phyloP scores from a whole-genome alignment of 2,329 filamentous ascomycete genomes.

The Pseudogymnoascus sp. region DNA sequence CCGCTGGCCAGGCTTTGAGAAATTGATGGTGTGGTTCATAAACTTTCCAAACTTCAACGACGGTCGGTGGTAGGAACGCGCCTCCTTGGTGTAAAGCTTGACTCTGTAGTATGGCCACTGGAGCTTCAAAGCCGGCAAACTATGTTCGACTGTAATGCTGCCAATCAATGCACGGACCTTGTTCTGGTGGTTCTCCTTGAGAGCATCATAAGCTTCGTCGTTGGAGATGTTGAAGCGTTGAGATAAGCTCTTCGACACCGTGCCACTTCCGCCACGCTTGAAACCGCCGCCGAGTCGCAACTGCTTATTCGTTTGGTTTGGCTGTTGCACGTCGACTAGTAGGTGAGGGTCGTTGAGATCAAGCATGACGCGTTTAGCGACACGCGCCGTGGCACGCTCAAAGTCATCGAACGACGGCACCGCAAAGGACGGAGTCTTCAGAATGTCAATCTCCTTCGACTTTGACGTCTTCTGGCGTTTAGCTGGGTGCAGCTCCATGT shows the following conservation, averaged over 20 bases:
- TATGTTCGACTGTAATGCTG: constrained; percentile 89
- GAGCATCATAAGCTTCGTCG: constrained; percentile 86
- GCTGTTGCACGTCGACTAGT: constrained; percentile 69
- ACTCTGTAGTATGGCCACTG: constrained; percentile 96
- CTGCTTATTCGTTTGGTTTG: constrained; percentile 54
- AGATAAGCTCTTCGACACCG: constrained; percentile 62
- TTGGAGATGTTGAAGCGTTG: constrained; percentile 93
- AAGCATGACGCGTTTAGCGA: constrained; percentile 71
- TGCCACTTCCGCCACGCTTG: constrained; percentile 60
- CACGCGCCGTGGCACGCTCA: constrained; percentile 59
- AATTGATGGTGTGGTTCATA: constrained; percentile 59
- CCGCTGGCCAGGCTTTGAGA: constrained; percentile 62
- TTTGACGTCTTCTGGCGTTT: constrained; percentile 57
- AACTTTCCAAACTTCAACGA: constrained; percentile 63
- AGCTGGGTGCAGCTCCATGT: constrained; percentile 41
- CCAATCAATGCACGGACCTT: constrained; percentile 90
- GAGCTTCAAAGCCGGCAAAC: constrained; percentile 79
- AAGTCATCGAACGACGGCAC: constrained; percentile 75
- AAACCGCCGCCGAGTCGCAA: constrained; percentile 39
- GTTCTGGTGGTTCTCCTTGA: constrained; percentile 95
- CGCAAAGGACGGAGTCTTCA: constrained; percentile 49
- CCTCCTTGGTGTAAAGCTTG: constrained; percentile 61
- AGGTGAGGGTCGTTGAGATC: constrained; percentile 85
- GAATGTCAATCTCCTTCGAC: constrained; percentile 46
- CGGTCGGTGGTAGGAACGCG: constrained; percentile 79